These are phyloP conservation scores for Bryoerythrophyllum caledonicum DNA, from an alignment of 225 moss, liverwort and hornwort species.

Conservation along the genomic window DNA sequence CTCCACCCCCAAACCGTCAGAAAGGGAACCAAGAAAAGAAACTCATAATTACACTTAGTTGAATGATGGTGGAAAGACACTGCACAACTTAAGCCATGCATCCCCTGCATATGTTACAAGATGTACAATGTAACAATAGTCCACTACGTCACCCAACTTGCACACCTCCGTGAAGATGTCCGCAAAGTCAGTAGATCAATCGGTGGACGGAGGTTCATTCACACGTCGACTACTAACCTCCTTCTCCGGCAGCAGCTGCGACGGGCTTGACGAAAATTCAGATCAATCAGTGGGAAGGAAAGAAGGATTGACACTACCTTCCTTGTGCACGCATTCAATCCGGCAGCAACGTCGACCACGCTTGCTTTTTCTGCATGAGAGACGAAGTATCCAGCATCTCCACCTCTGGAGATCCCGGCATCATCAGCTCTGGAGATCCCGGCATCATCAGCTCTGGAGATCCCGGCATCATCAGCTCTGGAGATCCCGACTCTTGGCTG, in stretches of 20 bases:
- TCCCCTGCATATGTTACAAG: constrained; percentile 25
- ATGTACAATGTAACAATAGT: constrained; percentile 3
- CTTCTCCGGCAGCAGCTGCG: too few relatives aligned
- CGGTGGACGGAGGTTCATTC: neutral
- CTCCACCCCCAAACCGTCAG: neutral
- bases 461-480: neutral
- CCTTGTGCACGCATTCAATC: neutral
- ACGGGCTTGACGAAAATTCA: too few relatives aligned
- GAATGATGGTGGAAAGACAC: constrained; percentile 36
- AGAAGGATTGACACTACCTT: neutral
- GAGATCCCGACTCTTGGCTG: constrained; percentile 2
- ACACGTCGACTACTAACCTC: neutral
- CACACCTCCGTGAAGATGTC: constrained; percentile 24
- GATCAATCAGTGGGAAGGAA: neutral
- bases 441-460: constrained; percentile 18
- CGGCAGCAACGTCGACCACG: constrained; percentile 44
- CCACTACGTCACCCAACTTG: constrained; percentile 28
- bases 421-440: neutral
- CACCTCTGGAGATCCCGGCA: constrained; percentile 47
- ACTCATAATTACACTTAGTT: constrained; percentile 37
- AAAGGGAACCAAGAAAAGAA: neutral
- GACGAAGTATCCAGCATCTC: constrained; percentile 54
- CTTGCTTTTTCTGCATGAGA: constrained; percentile 52
- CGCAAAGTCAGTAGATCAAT: constrained; percentile 29
- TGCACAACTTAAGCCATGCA: constrained; percentile 33